A percentile compares a stretch with the other conserved stretches of the same genome.
Conservation (phyloP, 768 basidiomycete genomes). For the Lactarius hengduanensis region DNA sequence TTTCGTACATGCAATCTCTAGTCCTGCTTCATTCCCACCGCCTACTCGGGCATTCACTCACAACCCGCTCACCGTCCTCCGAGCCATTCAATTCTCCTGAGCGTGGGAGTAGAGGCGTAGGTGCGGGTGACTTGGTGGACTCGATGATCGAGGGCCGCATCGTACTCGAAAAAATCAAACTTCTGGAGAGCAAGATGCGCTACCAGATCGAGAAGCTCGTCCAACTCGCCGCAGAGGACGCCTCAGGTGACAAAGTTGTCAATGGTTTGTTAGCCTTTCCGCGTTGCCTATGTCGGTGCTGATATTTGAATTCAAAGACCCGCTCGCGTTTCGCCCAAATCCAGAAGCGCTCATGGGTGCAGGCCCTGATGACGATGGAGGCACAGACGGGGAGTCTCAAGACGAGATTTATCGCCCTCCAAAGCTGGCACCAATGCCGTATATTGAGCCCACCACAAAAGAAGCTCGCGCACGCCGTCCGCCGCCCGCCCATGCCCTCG, state of each 20-base stretch:
- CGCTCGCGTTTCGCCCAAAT: constrained; percentile 89
- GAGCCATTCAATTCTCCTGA: constrained; percentile 52
- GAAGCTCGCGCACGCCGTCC: constrained; percentile 47
- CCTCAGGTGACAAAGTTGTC: constrained; percentile 41
- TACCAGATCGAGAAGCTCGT: constrained; percentile 98
- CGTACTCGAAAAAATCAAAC: constrained; percentile 84
- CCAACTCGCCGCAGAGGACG: constrained; percentile 63
- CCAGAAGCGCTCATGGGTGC: constrained; percentile 64
- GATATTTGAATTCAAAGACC: constrained; percentile 52
- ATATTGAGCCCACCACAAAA: constrained; percentile 59
- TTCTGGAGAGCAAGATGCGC: constrained; percentile 80
- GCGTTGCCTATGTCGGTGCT: neutral
- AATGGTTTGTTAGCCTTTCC: constrained; percentile 53
- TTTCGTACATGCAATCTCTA: constrained; percentile 85
- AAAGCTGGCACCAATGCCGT: constrained; percentile 85
- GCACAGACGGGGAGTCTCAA: constrained; percentile 30
- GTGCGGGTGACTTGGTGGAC: constrained; percentile 75
- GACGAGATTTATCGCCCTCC: constrained; percentile 81
- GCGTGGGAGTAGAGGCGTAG: constrained; percentile 53
- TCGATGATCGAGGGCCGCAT: constrained; percentile 76
- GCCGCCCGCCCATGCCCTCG: constrained; percentile 57
- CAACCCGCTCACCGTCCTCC: constrained; percentile 47
- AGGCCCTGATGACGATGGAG: constrained; percentile 35
- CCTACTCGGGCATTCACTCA: constrained; percentile 61
- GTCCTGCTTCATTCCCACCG: constrained; percentile 71